These are phyloP conservation scores for Mrakia gelida DNA, from an alignment of 768 basidiomycete genomes.

Conservation along the genomic window DNA sequence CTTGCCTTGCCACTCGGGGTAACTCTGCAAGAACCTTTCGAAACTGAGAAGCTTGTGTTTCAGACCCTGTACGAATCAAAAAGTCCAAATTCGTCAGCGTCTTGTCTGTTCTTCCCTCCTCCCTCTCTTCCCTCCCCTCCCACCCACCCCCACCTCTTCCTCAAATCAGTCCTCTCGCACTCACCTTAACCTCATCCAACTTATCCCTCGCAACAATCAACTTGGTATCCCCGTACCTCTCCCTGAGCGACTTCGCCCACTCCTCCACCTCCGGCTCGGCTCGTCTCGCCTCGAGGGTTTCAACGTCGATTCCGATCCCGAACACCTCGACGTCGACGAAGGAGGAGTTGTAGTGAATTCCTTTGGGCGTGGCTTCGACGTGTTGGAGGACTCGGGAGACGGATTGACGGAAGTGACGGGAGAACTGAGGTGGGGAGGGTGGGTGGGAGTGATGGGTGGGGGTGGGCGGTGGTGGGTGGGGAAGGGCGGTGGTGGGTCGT, in stretches of 20 bases:
- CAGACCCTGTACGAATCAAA: slow-evolving; percentile 54
- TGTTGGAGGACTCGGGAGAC: slow-evolving; percentile 67
- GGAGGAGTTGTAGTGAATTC: slow-evolving; percentile 59
- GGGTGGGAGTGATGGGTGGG: background rate
- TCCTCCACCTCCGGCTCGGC: slow-evolving; percentile 67
- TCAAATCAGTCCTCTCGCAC: background rate
- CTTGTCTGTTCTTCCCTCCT: too few relatives aligned
- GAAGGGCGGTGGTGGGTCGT: too few relatives aligned
- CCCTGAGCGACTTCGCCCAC: slow-evolving; percentile 72
- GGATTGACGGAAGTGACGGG: slow-evolving; percentile 80
- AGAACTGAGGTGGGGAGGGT: slow-evolving; percentile 57
- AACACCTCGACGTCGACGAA: slow-evolving; percentile 77
- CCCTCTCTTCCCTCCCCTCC: too few relatives aligned
- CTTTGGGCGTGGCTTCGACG: slow-evolving; percentile 76
- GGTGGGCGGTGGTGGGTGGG: too few relatives aligned
- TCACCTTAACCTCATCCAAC: slow-evolving; percentile 72
- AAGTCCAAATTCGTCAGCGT: too few relatives aligned
- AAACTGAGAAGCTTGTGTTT: slow-evolving; percentile 78
- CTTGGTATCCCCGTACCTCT: slow-evolving; percentile 80
- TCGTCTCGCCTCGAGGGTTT: slow-evolving; percentile 62
- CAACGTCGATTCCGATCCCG: slow-evolving; percentile 83
- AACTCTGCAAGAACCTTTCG: slow-evolving; percentile 70
- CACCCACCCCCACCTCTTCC: too few relatives aligned
- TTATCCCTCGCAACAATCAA: slow-evolving; percentile 84
- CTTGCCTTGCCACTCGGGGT: slow-evolving; percentile 75